These are phyloP conservation scores for Grosmannia serpens DNA, from an alignment of 2,329 filamentous ascomycete species.

Conservation along the genomic window DNA sequence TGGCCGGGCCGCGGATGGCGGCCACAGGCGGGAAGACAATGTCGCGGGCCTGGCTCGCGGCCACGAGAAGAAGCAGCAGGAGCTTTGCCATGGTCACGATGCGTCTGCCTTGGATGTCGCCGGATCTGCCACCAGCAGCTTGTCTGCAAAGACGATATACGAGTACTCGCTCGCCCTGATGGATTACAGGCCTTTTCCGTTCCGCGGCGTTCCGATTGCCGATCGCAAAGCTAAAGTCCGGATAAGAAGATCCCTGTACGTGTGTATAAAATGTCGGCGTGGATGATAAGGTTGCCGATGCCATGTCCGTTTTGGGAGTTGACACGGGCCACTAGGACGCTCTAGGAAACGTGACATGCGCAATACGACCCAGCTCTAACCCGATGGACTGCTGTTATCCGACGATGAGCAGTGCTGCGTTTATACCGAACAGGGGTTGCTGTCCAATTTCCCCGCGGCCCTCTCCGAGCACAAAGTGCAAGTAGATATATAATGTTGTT, in stretches of 20 bases:
- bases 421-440: not conserved
- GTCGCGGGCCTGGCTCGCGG: constrained; percentile 6
- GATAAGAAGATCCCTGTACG: not conserved
- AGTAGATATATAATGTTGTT: not conserved
- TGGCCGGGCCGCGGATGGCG: not conserved
- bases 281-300: not conserved
- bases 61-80: constrained; percentile 2
- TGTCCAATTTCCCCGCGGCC: not conserved
- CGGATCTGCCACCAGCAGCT: not conserved
- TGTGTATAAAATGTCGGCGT: not conserved
- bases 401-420: not conserved
- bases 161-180: no score
- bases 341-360: not conserved
- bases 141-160: not conserved
- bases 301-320: not conserved
- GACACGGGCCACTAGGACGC: not conserved
- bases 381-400: not conserved
- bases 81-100: not conserved
- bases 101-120: not conserved
- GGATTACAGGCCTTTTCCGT: no score
- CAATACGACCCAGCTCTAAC: not conserved
- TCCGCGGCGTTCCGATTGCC: not conserved
- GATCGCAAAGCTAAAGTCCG: not conserved
- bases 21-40: constrained; percentile 10
- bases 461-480: not conserved